phyloP scores from a whole-genome alignment of 441 rosid species.

The Adansonia rubrostipa region DNA sequence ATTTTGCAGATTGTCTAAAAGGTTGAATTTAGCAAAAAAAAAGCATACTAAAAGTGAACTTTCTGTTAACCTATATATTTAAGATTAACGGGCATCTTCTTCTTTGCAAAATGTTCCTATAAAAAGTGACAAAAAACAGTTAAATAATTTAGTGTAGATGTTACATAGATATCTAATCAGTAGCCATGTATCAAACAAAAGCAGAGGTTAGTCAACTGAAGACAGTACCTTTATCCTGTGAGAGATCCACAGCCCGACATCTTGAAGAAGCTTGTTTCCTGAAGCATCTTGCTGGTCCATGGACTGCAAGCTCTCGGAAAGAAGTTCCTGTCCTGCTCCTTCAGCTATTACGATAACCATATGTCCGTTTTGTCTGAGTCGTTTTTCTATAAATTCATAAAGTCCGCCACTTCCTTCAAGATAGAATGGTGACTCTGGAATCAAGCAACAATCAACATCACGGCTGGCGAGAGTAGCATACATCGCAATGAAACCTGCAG shows the following conservation, averaged over 20 bases:
- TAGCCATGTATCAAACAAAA: not conserved
- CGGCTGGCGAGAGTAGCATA: slow-evolving; percentile 85
- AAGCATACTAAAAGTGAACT: not conserved
- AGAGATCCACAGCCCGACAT: slow-evolving; percentile 75
- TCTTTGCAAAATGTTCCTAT: slow-evolving; percentile 68
- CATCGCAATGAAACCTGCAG: slow-evolving; percentile 82
- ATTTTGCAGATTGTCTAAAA: slow-evolving; percentile 11
- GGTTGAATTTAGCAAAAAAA: slow-evolving; percentile 7
- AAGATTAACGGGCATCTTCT: slow-evolving; percentile 61
- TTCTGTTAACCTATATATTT: slow-evolving; percentile 67
- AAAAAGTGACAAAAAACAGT: slow-evolving; percentile 14
- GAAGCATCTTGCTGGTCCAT: slow-evolving; percentile 69
- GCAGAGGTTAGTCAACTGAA: not conserved
- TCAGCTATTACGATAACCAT: slow-evolving; percentile 59
- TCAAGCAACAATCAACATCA: slow-evolving; percentile 89
- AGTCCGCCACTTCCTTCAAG: slow-evolving; percentile 86
- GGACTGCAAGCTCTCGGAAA: slow-evolving; percentile 49
- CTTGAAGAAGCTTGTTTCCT: slow-evolving; percentile 77
- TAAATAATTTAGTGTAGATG: not conserved
- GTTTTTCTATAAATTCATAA: slow-evolving; percentile 57
- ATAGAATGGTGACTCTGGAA: slow-evolving; percentile 86
- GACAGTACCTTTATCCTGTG: slow-evolving; percentile 58
- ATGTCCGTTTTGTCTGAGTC: slow-evolving; percentile 76
- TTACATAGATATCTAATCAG: not conserved
- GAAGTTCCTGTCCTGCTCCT: slow-evolving; percentile 69